phyloP scores from a whole-genome alignment of 192 early-diverging fungal genomes.

The Lobosporangium transversale region DNA sequence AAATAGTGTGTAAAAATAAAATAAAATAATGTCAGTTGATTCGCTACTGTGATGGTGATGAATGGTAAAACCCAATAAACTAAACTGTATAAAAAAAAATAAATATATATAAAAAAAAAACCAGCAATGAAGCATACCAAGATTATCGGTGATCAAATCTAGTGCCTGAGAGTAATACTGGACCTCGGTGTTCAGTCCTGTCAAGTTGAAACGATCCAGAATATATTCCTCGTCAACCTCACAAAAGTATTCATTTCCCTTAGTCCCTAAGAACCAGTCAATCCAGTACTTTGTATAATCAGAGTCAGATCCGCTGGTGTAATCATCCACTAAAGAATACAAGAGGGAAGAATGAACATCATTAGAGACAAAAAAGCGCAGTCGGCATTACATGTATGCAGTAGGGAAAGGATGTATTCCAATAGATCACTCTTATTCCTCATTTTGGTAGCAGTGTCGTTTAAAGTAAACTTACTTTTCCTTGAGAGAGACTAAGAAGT shows the following conservation, averaged over 20 bases:
- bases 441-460: no score
- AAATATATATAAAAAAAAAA: background rate
- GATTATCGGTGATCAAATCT: conserved; percentile 91
- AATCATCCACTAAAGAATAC: conserved; percentile 71
- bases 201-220: conserved; percentile 96
- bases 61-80: no score
- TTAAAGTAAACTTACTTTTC: no score
- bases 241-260: conserved; percentile 98
- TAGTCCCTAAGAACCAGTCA: conserved; percentile 91
- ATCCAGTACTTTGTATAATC: conserved; percentile 88
- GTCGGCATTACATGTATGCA: no score
- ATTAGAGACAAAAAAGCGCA: no score
- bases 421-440: no score
- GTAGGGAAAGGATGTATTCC: no score
- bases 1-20: no score
- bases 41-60: background rate
- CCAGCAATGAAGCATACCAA: no score
- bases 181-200: conserved; percentile 91
- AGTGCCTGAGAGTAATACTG: conserved; percentile 90
- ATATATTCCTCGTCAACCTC: conserved; percentile 99
- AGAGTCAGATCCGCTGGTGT: conserved; percentile 67
- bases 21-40: background rate
- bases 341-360: no score
- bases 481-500: no score
- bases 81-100: background rate